Percentiles rank a stretch among this genome's conserved stretches.
Conservation (phyloP, 176 grass and related monocot species). For the Cenchrus purpureus region DNA sequence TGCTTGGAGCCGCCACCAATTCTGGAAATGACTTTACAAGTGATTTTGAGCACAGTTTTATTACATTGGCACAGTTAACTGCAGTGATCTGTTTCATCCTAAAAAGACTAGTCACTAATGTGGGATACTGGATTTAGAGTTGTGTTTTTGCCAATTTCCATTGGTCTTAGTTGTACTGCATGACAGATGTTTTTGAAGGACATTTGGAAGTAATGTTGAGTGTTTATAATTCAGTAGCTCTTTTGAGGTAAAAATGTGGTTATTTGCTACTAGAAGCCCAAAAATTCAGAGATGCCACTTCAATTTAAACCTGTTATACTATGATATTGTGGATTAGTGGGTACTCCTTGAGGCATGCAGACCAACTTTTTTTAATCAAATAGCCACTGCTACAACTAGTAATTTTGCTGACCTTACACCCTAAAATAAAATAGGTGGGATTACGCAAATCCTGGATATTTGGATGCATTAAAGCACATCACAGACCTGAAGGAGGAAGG, state of each 20-base stretch:
- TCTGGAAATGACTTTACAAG: neutral
- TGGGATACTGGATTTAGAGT: neutral
- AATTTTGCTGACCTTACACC: neutral
- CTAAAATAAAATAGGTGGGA: conserved; percentile 89
- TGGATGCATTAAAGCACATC: conserved; percentile 92
- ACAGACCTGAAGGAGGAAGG: conserved; percentile 96
- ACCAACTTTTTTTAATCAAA: neutral
- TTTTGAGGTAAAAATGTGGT: neutral
- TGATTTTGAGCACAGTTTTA: neutral
- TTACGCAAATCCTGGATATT: conserved; percentile 89
- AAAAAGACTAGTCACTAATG: conserved; percentile 13
- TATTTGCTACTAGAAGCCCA: neutral
- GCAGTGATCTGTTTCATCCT: neutral
- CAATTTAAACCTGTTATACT: neutral
- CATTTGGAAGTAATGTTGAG: neutral
- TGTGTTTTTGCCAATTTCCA: neutral
- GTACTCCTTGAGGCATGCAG: neutral
- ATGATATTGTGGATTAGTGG: neutral
- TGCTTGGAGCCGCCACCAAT: neutral
- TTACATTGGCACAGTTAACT: neutral
- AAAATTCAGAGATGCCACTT: neutral
- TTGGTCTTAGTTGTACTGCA: conserved; percentile 3
- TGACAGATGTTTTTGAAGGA: conserved; percentile 4
- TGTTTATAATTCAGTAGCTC: neutral
- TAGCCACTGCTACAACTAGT: neutral